Evolutionary conservation across 305 asterid genomes (phyloP), one percentile per base, ranked within the genome.

Genomic region (Ilex paraguariensis): DNA sequence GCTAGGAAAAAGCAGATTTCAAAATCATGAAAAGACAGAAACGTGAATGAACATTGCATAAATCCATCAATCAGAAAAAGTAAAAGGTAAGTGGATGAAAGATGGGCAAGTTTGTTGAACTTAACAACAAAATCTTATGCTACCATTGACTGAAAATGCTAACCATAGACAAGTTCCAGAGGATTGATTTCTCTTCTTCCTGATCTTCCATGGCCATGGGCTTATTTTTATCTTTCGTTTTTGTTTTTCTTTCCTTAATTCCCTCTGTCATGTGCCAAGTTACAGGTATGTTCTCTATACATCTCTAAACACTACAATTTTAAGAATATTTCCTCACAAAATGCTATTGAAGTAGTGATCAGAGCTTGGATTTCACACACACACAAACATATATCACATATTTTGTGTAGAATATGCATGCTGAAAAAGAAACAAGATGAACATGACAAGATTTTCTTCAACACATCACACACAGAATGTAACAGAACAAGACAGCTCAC

Each of bases 221-320:
- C 53, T 78, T 61, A 61, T 57, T 62, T 66, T 59, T 72, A n/a
- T 57, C 60, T 13, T 56, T 73, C 53, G 40, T 64, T 55, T 13
- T 79, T 55, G 11, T 81, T 50, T 67, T 77, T 63, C 75, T 76
- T 52, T 76, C 77, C 71, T 69, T 83, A 66, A 56, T 64, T 82
- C 78, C 93, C 67, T 54, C 91, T 64, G 51, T 79, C 65, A 48
- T 71, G 13, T 79, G 78, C 63, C 98, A 91, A 84, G 81, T 85
- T 68, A 59, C 98, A 76, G 94, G 96, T 91, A 71, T 83, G 80
- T 63, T 57, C 39, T 73, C 61, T 57, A 33, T 66, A 13, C 48
- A 48, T 61, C 17, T 53, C 16, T 50, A 17, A 45, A 36, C 42
- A 36, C 42, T 36, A 36, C 42, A 36, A 36, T 36, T 36, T 36